These are phyloP conservation scores for Tetracentron sinense DNA, from an alignment of 164 flowering plant species.

Conservation along the genomic window DNA sequence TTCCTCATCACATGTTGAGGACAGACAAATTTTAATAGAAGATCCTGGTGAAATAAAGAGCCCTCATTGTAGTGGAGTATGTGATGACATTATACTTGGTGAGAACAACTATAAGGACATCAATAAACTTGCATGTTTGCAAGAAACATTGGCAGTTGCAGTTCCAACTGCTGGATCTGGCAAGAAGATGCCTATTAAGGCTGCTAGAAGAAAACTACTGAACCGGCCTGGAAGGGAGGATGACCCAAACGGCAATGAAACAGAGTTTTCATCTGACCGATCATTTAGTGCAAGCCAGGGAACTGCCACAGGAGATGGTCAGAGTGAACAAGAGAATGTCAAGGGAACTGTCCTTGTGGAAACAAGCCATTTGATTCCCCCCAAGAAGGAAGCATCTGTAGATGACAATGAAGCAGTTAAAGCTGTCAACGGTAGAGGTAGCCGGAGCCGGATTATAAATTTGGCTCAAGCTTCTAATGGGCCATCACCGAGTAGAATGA, in stretches of 20 bases:
- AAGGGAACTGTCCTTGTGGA: conserved; percentile 15
- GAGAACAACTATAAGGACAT: conserved; percentile 11
- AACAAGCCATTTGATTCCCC: conserved; percentile 12
- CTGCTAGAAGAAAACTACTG: conserved; percentile 8
- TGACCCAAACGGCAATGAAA: conserved; percentile 11
- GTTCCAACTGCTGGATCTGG: conserved; percentile 9
- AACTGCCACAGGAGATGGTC: conserved; percentile 10
- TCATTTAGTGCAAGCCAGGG: conserved; percentile 18
- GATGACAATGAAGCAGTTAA: conserved; percentile 31
- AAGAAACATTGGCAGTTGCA: conserved; percentile 18
- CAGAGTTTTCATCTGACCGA: conserved; percentile 20
- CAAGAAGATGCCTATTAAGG: conserved; percentile 12
- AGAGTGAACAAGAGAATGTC: conserved; percentile 21
- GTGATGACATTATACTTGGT: conserved; percentile 6
- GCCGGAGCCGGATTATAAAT: conserved; percentile 47
- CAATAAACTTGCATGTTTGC: conserved; percentile 16
- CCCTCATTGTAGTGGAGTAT: conserved; percentile 10
- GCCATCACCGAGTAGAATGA: conserved; percentile 29
- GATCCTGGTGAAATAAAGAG: conserved; percentile 15
- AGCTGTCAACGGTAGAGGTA: conserved; percentile 32
- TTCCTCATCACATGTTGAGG: conserved; percentile 13
- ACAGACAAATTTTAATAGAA: conserved; percentile 13
- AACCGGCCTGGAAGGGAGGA: conserved; percentile 20
- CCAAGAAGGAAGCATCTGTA: conserved; percentile 21
- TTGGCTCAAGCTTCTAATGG: conserved; percentile 37